Evolutionary conservation across 495 filamentous ascomycete species (phyloP), one percentile per base, ranked within the genome.

Genomic region (Oidiodendron maius): DNA sequence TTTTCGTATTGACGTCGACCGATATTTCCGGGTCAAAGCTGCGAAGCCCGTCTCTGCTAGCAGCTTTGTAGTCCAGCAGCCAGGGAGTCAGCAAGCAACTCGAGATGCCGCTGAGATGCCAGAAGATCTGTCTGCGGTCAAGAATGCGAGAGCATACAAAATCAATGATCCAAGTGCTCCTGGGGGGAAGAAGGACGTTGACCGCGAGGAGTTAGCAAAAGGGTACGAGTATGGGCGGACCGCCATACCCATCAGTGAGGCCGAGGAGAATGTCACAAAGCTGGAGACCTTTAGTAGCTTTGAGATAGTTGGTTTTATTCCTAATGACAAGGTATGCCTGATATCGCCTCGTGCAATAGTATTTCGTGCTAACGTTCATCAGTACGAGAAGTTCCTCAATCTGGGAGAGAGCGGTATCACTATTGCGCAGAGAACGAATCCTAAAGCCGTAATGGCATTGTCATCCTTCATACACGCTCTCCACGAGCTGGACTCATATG

Each of bases 181-280:
- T 1, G 89, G 89, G 24, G 86, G 87, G 3, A 97, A 94, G 66
- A 74, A 75, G 46, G 90, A 96, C 43, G 83, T 99, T 24, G 80
- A 83, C 8, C 80, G 78, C 24, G 90, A 94, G 11, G 83, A 93
- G 26, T 72, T 97, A 28, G 90, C 87, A 26, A 95, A 88, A 60
- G 94, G 94, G 0, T 99, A 93, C 59, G 84, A 87, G 58, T 99
- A 97, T 64, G 94, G 94, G 44, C 77, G 88, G 32, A 96, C 91
- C 1, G 88, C 87, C 1, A 91, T 97, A 1, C 83, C 84, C 52
- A 95, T 99, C 56, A 85, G 77, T 55, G 82, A 86, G 52, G 83
- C 83, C 1, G 94, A 99, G 51, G 72, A 84, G 53, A 83, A 87
- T 40, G 75, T 95, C 42, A 90, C 86, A 2, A 87, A 81, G 43